Evolutionary conservation across 2,329 filamentous ascomycete species (phyloP).

Genomic region (Claviceps citrina): DNA sequence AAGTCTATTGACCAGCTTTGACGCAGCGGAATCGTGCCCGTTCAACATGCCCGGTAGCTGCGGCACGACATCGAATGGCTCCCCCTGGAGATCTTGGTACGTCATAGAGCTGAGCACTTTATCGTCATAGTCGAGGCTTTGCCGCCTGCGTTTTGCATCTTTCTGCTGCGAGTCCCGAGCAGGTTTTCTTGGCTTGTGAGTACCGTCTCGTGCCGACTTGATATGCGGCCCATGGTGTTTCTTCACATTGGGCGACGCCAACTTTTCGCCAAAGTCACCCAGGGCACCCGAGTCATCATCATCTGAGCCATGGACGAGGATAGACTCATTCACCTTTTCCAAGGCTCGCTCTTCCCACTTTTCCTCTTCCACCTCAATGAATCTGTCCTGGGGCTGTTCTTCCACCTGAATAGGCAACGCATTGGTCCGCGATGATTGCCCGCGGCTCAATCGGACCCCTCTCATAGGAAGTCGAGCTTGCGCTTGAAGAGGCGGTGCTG

Average conservation of each 20-base stretch:
- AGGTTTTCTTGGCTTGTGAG: conserved; percentile 10
- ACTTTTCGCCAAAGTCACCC: conserved; percentile 11
- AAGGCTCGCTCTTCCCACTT: conserved; percentile 10
- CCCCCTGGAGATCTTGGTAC: conserved; percentile 32
- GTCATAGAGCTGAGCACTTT: conserved; percentile 37
- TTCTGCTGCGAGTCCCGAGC: conserved; percentile 8
- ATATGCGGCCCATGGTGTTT: conserved; percentile 9
- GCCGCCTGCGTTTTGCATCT: conserved; percentile 26
- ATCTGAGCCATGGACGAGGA: conserved; percentile 9
- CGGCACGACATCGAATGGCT: conserved; percentile 40
- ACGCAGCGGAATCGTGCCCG: conserved; percentile 21
- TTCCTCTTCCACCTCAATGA: conserved; percentile 8
- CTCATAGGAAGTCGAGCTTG: conserved; percentile 25
- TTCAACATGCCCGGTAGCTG: conserved; percentile 23
- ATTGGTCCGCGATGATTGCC: background rate
- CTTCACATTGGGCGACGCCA: conserved; percentile 12
- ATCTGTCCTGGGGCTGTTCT: background rate
- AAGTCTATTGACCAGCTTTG: conserved; percentile 32
- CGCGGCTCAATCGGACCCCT: conserved; percentile 9
- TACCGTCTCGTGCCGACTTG: conserved; percentile 11
- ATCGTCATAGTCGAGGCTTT: conserved; percentile 41
- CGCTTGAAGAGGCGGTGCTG: conserved; percentile 8
- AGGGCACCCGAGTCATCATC: conserved; percentile 13
- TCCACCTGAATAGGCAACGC: conserved; percentile 2
- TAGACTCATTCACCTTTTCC: conserved; percentile 9